Percentiles rank a stretch among this genome's conserved stretches.
phyloP scores from a whole-genome alignment of 139 green algal genomes.

The Picocystis salinarum region DNA sequence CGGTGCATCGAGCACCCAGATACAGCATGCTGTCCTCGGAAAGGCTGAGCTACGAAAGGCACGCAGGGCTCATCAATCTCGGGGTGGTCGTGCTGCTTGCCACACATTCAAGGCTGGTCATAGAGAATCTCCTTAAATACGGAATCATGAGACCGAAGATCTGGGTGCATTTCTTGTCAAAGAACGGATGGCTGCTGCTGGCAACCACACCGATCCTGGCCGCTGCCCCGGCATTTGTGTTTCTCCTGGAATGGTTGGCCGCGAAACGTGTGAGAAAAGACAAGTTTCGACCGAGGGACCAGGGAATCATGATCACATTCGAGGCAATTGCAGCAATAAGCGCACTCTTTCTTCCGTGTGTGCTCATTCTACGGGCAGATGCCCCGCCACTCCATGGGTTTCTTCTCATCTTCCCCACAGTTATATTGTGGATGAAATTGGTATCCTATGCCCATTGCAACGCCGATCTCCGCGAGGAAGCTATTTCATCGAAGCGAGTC shows the following conservation, averaged over 20 bases:
- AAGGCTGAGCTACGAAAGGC: slow-evolving; percentile 5
- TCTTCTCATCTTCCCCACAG: slow-evolving; percentile 6
- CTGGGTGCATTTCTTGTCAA: too few species aligned
- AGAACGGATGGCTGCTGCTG: too few species aligned
- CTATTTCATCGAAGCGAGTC: too few species aligned
- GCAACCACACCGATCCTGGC: too few species aligned
- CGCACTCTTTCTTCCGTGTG: too few species aligned
- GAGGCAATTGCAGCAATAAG: too few species aligned
- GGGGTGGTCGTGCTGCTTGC: slow-evolving; percentile 45
- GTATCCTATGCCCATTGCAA: slow-evolving; percentile 57
- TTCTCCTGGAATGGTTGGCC: too few species aligned
- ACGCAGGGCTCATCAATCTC: slow-evolving; percentile 50
- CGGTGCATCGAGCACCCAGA: background rate
- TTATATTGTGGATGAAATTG: slow-evolving; percentile 47
- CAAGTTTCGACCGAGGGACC: too few species aligned
- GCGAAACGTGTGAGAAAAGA: too few species aligned
- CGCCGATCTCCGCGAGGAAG: slow-evolving; percentile 26
- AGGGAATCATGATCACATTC: too few species aligned
- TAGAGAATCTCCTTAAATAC: slow-evolving; percentile 79
- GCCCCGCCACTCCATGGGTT: slow-evolving; percentile 9
- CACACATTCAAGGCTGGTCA: slow-evolving; percentile 56
- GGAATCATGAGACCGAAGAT: slow-evolving; percentile 17
- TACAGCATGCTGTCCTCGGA: slow-evolving; percentile 1
- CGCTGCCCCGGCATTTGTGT: too few species aligned
- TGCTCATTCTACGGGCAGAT: too few species aligned